Conservation (phyloP, 1,284 basidiomycete genomes). For the Tylopilus sp. region DNA sequence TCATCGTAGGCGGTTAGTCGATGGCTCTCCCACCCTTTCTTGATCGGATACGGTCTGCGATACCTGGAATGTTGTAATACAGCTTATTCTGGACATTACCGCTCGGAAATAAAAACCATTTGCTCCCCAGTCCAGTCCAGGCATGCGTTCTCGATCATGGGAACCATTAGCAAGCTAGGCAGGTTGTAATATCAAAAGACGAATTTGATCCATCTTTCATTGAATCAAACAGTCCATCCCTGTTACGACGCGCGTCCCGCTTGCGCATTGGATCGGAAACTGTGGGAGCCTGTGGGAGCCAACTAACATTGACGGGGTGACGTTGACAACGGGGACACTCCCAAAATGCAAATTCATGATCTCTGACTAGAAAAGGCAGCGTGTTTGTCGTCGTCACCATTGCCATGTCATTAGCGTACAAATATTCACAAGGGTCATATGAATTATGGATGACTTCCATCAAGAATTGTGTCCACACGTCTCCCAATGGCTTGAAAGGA, state of each 20-base stretch:
- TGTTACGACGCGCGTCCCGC: conserved; percentile 3
- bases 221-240: conserved; percentile 12
- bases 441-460: conserved; percentile 6
- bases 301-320: neutral
- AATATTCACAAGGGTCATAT: conserved; percentile 1
- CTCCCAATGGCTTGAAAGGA: conserved; percentile 2
- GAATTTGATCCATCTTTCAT: conserved; percentile 14
- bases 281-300: no score
- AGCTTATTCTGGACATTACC: conserved; percentile 30
- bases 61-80: conserved; percentile 41
- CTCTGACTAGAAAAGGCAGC: conserved; percentile 5
- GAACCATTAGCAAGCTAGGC: neutral
- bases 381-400: conserved; percentile 3
- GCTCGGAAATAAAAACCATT: conserved; percentile 23
- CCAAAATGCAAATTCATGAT: conserved; percentile 18
- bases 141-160: conserved; percentile 1
- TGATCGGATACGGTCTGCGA: conserved; percentile 35
- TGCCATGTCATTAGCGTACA: conserved; percentile 11
- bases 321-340: neutral
- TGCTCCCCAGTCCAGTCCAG: neutral
- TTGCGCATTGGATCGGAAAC: conserved; percentile 10
- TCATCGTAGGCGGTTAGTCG: conserved; percentile 19
- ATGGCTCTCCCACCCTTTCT: conserved; percentile 15
- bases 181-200: conserved; percentile 12
- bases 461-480: conserved; percentile 8